Evolutionary conservation across 805 yeast species (phyloP), one percentile per base, ranked within the genome.

Genomic region (Kregervanrija fluxuum): DNA sequence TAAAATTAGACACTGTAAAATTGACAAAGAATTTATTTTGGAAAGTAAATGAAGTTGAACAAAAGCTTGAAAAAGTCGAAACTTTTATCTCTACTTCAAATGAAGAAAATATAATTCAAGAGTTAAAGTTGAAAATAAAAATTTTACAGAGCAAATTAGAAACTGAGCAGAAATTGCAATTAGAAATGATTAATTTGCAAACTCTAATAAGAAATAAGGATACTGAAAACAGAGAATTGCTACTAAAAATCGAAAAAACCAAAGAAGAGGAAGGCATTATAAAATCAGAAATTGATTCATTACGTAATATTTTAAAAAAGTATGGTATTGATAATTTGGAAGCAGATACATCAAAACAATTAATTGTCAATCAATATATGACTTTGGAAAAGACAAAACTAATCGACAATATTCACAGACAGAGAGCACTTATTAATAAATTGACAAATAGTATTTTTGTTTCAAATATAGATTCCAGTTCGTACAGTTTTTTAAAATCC

Each of bases 101-200:
- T 22, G 28, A 6, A 22, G 28, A 22, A 22, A 22, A 22, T 22
- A 5, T 22, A 22, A 6, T 22, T 22, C 28, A 22, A 22, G 28
- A 22, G 6, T 22, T 22, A 22, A 51, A 73, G 0, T 71, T 73
- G 32, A 79, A 77, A 53, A 67, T 77, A 10, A 54, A 61, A 2
- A 56, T 68, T 14, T 58, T 79, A 36, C 64, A 73, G 42, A 63
- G 64, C 16, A 58, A 70, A 52, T 59, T 61, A 8, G 33, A 40
- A 14, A 42, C 42, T 22, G 51, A 45, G 3, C 41, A 45, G 28
- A 37, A 46, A 35, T 16, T 37, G n/a, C 49, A 45, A n/a, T 12
- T 36, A 1, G 41, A 44, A 34, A 11, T 46, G 2, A 22, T 35
- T 6, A 15, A 42, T 16, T 31, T 46, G 13, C 22, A 45, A 31